These are phyloP conservation scores for Tetrahymena borealis DNA, from an alignment of 73 alveolate genomes.

Conservation along the genomic window DNA sequence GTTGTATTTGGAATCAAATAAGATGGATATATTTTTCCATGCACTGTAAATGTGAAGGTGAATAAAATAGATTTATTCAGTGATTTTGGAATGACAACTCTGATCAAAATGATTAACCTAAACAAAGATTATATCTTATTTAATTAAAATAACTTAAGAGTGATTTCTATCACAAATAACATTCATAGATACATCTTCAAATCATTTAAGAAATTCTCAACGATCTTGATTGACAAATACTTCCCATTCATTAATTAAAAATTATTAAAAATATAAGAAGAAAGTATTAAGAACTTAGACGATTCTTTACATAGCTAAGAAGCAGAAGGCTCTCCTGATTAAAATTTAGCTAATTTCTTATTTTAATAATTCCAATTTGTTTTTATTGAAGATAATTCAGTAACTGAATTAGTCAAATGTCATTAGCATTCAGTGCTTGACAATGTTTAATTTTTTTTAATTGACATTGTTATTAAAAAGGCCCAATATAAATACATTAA, in stretches of 20 bases:
- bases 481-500: not conserved
- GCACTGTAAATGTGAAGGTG: not conserved
- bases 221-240: not conserved
- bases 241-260: not conserved
- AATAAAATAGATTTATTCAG: not conserved
- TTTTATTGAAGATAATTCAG: not conserved
- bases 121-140: not conserved
- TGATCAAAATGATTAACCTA: not conserved
- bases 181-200: not conserved
- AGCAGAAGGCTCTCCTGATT: not conserved
- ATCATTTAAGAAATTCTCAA: not conserved
- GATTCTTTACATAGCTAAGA: not conserved
- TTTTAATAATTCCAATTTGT: not conserved
- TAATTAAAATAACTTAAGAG: not conserved
- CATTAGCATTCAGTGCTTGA: not conserved
- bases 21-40: not conserved
- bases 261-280: not conserved
- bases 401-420: not conserved
- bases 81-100: not conserved
- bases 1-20: not conserved
- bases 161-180: not conserved
- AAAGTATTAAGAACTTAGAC: not conserved
- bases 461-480: not conserved
- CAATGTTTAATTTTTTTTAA: not conserved
- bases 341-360: not conserved